These are phyloP conservation scores for Leccinum subatratum DNA, from an alignment of 1,284 basidiomycete species.

Conservation along the genomic window DNA sequence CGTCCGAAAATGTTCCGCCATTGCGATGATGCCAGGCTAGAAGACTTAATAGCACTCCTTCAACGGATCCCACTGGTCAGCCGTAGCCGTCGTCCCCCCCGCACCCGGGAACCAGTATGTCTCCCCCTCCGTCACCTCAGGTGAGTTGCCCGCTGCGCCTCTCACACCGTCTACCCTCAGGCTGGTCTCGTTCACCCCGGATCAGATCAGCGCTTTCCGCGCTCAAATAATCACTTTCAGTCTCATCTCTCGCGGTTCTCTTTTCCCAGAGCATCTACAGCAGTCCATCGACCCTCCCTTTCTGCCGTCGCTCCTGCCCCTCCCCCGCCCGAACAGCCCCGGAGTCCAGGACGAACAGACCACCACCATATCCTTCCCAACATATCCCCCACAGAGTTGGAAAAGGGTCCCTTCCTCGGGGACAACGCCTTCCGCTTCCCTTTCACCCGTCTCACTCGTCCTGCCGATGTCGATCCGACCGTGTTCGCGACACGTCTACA, in stretches of 20 bases:
- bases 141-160: conserved; percentile 26
- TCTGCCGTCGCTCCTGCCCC: neutral
- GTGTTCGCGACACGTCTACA: conserved; percentile 72
- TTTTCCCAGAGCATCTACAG: conserved; percentile 78
- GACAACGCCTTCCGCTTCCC: conserved; percentile 92
- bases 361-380: conserved; percentile 14
- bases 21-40: too few species aligned
- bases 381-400: conserved; percentile 48
- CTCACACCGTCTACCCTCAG: conserved; percentile 41
- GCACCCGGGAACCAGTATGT: conserved; percentile 15
- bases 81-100: conserved; percentile 9
- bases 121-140: conserved; percentile 23
- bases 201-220: conserved; percentile 81
- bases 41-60: conserved; percentile 12
- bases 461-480: conserved; percentile 54
- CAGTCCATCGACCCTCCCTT: conserved; percentile 56
- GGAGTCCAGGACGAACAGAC: neutral
- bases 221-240: conserved; percentile 91
- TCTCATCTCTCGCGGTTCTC: conserved; percentile 71
- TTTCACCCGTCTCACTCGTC: conserved; percentile 68
- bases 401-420: conserved; percentile 71
- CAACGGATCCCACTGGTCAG: conserved; percentile 14
- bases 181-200: conserved; percentile 73
- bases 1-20: too few species aligned
- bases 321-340: neutral